Conservation (phyloP, 805 yeast species). For the Candida jianshihensis region DNA sequence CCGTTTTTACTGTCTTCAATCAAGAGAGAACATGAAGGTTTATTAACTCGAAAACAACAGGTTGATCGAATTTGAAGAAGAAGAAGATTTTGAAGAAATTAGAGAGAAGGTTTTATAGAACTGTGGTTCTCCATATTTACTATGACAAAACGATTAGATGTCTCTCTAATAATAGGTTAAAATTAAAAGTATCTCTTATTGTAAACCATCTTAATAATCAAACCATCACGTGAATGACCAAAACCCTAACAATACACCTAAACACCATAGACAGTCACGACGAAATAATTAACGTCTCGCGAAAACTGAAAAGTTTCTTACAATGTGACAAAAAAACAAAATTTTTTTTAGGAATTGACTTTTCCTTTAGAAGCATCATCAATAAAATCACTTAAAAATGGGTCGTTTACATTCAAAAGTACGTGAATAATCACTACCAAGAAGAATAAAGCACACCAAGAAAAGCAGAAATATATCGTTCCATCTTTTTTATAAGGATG, state of each 20-base stretch:
- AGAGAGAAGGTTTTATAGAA: conserved; percentile 25
- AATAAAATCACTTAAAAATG: conserved; percentile 63
- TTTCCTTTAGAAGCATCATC: conserved; percentile 7
- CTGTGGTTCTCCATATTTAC: background rate
- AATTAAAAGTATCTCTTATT: too few relatives aligned
- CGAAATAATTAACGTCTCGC: too few relatives aligned
- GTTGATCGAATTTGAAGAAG: conserved; percentile 56
- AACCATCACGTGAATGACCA: too few relatives aligned
- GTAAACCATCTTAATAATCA: too few relatives aligned
- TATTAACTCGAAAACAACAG: conserved; percentile 24
- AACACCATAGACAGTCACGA: too few relatives aligned
- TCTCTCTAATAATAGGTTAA: too few relatives aligned
- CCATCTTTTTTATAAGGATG: too few relatives aligned
- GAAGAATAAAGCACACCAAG: background rate
- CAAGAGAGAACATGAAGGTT: conserved; percentile 8
- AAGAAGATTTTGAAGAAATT: conserved; percentile 61
- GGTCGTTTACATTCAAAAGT: conserved; percentile 99
- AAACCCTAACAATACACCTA: too few relatives aligned
- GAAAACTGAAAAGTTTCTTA: too few relatives aligned
- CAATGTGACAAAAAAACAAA: too few relatives aligned
- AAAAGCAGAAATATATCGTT: too few relatives aligned
- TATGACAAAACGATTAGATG: too few relatives aligned
- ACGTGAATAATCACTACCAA: conserved; percentile 36
- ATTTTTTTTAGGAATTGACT: background rate
- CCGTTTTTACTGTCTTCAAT: background rate